A percentile compares a stretch with the other conserved stretches of the same genome.
These are phyloP conservation scores for Piedraia hortae DNA, from an alignment of 2,329 filamentous ascomycete genomes.

Conservation along the genomic window DNA sequence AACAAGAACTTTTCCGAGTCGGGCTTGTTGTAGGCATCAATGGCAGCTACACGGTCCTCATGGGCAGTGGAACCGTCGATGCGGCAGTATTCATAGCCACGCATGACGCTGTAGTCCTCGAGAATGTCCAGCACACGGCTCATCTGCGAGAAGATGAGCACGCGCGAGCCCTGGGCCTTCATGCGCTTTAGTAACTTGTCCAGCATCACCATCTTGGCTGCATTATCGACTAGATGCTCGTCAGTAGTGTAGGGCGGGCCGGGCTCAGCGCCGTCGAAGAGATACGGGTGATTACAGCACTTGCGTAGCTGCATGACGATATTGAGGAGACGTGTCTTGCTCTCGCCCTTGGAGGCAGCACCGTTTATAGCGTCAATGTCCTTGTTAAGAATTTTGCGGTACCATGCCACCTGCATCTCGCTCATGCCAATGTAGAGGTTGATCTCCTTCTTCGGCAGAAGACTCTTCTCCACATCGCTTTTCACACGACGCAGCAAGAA, in stretches of 20 bases:
- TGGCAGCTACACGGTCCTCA: conserved; percentile 88
- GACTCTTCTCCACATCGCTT: conserved; percentile 89
- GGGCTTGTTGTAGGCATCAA: conserved; percentile 94
- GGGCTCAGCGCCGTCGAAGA: conserved; percentile 91
- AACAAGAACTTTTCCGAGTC: conserved; percentile 93
- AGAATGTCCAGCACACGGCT: conserved; percentile 88
- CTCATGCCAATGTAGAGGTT: conserved; percentile 97
- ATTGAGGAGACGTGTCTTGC: conserved; percentile 85
- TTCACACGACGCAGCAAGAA: conserved; percentile 92
- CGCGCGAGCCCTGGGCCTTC: conserved; percentile 63
- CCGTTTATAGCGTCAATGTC: conserved; percentile 98
- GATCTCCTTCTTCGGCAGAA: conserved; percentile 88
- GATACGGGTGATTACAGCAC: conserved; percentile 94
- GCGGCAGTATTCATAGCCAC: conserved; percentile 82
- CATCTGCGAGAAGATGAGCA: conserved; percentile 99
- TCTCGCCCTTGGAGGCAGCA: conserved; percentile 84
- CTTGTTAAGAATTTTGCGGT: conserved; percentile 95
- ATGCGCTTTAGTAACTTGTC: conserved; percentile 73
- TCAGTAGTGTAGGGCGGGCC: conserved; percentile 95
- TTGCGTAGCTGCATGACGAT: conserved; percentile 99
- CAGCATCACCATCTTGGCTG: conserved; percentile 91
- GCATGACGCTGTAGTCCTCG: conserved; percentile 93
- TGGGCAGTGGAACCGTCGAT: conserved; percentile 94
- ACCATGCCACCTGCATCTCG: conserved; percentile 98
- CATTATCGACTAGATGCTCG: conserved; percentile 77